Base-by-base conservation (phyloP, 225 moss, liverwort and hornwort species). In the Polytrichum formosum region DNA sequence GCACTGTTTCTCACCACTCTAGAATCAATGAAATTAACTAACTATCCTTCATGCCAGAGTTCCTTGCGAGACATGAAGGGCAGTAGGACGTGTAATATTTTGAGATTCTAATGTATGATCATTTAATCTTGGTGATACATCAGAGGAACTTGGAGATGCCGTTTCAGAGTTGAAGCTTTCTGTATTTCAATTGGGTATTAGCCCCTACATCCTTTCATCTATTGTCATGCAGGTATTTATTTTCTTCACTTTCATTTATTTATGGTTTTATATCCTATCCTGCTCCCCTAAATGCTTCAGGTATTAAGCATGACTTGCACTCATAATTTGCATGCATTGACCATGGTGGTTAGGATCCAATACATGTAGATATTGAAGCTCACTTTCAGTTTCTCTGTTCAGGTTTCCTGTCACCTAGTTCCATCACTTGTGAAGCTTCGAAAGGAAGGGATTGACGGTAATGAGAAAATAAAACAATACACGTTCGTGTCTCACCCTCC, bases 361-460 rank as follows among this genome's bases (percentile, higher is more conserved):
- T 46, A 46, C 46, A 13, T 46, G 46, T 3, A 46, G 46, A 46
- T 46, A 4, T 46, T 46, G 16, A 46, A 46, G 46, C 65, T 66
- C 7, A 66, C 22, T 21, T 28, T 29, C 35, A 13, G 7, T 19
- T 27, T 74, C 74, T 70, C 22, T 82, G 55, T 82, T 76, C 70
- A 96, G 95, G 92, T 98, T 30, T 91, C 90, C 27, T 87, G 91
- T 68, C 91, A 98, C 77, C 56, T 94, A 68, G 54, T 98, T 79
- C 98, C 98, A 63, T 82, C 84, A 65, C 90, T 98, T 66, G 84
- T 89, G 54, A 98, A 91, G 81, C 77, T 94, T 64, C 89, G 98
- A 69, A 98, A 98, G 82, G 98, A 98, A 72, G 98, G 98, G 9
- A 79, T 98, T 53, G 98, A 98, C 54, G 98, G 98, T 56, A 98